Conservation (phyloP, 495 filamentous ascomycete genomes). For the Podospora tetraspora region DNA sequence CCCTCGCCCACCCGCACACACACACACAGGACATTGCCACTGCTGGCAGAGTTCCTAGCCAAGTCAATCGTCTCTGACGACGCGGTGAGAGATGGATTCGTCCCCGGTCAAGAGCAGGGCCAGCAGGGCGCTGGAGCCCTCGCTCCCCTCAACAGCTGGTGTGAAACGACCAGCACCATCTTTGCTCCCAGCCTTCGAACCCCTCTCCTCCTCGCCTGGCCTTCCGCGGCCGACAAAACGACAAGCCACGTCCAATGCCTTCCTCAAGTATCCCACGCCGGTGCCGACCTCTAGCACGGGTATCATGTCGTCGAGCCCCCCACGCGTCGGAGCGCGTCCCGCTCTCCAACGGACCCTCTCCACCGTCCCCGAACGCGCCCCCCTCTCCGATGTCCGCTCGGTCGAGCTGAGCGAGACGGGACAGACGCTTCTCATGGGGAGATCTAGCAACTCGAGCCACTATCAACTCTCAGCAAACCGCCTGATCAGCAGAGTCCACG, state of each 20-base stretch:
- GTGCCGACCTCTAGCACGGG: constrained; percentile 90
- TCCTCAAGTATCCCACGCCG: constrained; percentile 76
- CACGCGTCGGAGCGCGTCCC: constrained; percentile 53
- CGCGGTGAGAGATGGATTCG: constrained; percentile 26
- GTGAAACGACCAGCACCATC: constrained; percentile 74
- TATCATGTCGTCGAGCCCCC: constrained; percentile 84
- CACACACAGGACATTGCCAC: neutral
- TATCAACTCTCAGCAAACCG: constrained; percentile 88
- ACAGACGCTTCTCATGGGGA: constrained; percentile 75
- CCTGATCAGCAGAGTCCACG: constrained; percentile 86
- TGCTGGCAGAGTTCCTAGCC: neutral
- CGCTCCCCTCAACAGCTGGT: constrained; percentile 51
- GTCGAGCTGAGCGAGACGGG: constrained; percentile 79
- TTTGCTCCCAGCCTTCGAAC: constrained; percentile 89
- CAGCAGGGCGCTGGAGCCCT: constrained; percentile 26
- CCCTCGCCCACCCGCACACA: neutral
- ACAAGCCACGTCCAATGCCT: constrained; percentile 50
- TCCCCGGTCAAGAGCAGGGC: constrained; percentile 19
- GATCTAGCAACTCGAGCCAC: constrained; percentile 87
- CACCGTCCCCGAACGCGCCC: constrained; percentile 73
- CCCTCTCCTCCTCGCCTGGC: constrained; percentile 78
- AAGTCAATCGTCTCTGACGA: neutral
- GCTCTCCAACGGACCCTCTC: constrained; percentile 57
- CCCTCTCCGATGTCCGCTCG: constrained; percentile 72
- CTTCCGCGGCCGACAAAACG: constrained; percentile 71